Percentiles rank a stretch among this genome's conserved stretches.
Conservation (phyloP, 2,329 filamentous ascomycete species). For the Neurospora sp. region DNA sequence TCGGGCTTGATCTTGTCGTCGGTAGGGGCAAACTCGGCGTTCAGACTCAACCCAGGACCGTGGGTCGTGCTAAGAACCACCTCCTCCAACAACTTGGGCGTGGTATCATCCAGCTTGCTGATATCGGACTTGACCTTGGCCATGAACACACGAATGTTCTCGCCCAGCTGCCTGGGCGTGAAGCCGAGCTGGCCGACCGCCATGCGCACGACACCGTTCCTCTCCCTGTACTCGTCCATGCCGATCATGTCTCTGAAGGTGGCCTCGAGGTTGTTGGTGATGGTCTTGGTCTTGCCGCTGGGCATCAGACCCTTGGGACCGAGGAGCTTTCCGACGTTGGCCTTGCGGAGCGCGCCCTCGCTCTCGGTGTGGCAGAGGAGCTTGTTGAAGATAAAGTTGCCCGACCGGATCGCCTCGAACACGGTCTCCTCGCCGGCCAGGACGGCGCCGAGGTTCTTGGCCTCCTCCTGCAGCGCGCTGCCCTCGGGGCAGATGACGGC, state of each 20-base stretch:
- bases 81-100: slow-evolving; percentile 59
- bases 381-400: slow-evolving; percentile 77
- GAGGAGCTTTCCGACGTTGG: slow-evolving; percentile 68
- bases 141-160: slow-evolving; percentile 74
- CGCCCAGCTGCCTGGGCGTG: slow-evolving; percentile 74
- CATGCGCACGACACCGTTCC: slow-evolving; percentile 73
- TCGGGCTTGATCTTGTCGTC: slow-evolving; percentile 45
- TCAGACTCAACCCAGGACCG: slow-evolving; percentile 78
- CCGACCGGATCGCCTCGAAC: slow-evolving; percentile 66
- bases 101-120: slow-evolving; percentile 40
- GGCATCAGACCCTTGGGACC: slow-evolving; percentile 93
- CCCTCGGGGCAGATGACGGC: slow-evolving; percentile 85
- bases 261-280: slow-evolving; percentile 69
- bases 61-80: slow-evolving; percentile 80
- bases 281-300: slow-evolving; percentile 75
- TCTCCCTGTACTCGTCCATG: slow-evolving; percentile 79
- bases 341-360: slow-evolving; percentile 69
- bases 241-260: slow-evolving; percentile 75
- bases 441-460: slow-evolving; percentile 67
- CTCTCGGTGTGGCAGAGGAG: slow-evolving; percentile 78
- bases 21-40: slow-evolving; percentile 61
- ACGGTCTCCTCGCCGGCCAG: slow-evolving; percentile 79
- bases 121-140: slow-evolving; percentile 71
- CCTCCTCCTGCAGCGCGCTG: slow-evolving; percentile 63
- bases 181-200: slow-evolving; percentile 87